These are phyloP conservation scores for Cynanchum wilfordii DNA, from an alignment of 257 asterid species.

Conservation along the genomic window DNA sequence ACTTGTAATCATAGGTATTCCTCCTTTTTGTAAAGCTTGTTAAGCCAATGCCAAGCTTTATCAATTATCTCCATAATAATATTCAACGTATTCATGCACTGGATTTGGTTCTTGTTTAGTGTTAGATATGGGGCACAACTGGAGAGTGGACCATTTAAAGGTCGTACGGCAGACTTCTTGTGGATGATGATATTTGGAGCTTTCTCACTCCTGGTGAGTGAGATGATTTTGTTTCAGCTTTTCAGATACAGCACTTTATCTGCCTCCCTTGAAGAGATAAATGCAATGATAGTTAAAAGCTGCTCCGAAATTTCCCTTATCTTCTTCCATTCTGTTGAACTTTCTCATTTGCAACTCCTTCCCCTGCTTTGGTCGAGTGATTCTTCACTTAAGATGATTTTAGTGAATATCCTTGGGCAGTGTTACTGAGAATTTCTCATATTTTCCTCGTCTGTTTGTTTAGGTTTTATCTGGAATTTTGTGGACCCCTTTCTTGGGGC, in stretches of 20 bases:
- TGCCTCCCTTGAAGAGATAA: background rate
- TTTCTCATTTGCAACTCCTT: constrained; percentile 3
- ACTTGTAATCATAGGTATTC: background rate
- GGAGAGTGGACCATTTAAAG: constrained; percentile 76
- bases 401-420: background rate
- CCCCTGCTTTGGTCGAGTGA: background rate
- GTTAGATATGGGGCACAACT: constrained; percentile 98
- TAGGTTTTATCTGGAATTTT: constrained; percentile 76
- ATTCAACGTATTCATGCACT: background rate
- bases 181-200: constrained; percentile 99
- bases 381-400: background rate
- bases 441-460: constrained; percentile 16
- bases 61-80: background rate
- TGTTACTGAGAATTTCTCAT: background rate
- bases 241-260: background rate
- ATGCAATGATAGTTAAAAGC: background rate
- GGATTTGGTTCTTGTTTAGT: constrained; percentile 37
- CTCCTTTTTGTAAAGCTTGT: background rate
- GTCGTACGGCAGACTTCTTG: constrained; percentile 96
- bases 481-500: constrained; percentile 62
- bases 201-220: constrained; percentile 60
- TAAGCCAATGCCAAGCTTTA: background rate
- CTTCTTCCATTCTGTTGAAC: background rate
- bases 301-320: background rate
- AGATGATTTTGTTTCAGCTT: background rate